A percentile compares a stretch with the other conserved stretches of the same genome.
These are phyloP conservation scores for Wickerhamiella hasegawae DNA, from an alignment of 805 yeast species.

Conservation along the genomic window DNA sequence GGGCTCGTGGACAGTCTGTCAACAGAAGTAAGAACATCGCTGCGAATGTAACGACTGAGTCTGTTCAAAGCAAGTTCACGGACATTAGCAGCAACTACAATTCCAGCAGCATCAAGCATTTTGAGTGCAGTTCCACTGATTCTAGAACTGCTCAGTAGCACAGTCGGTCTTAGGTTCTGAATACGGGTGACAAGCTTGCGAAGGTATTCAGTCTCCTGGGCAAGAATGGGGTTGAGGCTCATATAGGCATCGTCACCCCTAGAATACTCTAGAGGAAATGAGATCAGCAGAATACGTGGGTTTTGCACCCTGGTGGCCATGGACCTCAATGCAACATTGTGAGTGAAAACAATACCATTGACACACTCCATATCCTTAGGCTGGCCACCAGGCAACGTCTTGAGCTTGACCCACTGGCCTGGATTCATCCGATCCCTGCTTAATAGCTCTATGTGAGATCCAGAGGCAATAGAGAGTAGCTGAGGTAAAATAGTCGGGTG, in stretches of 20 bases:
- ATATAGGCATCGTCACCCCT: conserved; percentile 64
- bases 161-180: conserved; percentile 56
- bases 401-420: conserved; percentile 76
- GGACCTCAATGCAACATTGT: conserved; percentile 57
- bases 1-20: conserved; percentile 65
- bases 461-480: conserved; percentile 38
- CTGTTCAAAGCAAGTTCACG: conserved; percentile 71
- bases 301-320: conserved; percentile 51
- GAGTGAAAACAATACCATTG: conserved; percentile 75
- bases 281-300: conserved; percentile 67
- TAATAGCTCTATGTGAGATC: conserved; percentile 40
- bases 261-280: conserved; percentile 80
- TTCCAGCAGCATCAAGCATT: conserved; percentile 52
- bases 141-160: conserved; percentile 61
- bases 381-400: conserved; percentile 63
- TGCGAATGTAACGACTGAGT: conserved; percentile 60
- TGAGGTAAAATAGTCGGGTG: conserved; percentile 31
- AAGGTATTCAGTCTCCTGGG: conserved; percentile 77
- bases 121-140: conserved; percentile 72
- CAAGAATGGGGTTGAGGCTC: conserved; percentile 66
- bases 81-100: conserved; percentile 67
- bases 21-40: conserved; percentile 73
- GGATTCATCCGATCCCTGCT: conserved; percentile 68
- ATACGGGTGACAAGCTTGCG: conserved; percentile 69
- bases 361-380: conserved; percentile 43